Conservation (phyloP, 805 yeast genomes). For the Groenewaldozyma salmanticensis region DNA sequence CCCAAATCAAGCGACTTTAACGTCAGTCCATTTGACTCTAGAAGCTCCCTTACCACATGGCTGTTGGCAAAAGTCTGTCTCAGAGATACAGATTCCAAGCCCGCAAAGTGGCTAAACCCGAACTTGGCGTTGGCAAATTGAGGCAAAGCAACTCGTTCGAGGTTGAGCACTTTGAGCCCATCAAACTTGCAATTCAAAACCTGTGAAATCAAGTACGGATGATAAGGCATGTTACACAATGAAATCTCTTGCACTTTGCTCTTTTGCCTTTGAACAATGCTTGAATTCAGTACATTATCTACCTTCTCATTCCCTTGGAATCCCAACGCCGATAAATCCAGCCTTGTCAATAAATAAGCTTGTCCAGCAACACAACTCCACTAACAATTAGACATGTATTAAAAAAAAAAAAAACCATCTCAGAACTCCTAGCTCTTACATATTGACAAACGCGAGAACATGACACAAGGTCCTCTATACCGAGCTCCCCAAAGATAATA, state of each 20-base stretch:
- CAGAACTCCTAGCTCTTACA: neutral
- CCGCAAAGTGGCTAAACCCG: neutral
- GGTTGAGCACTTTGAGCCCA: neutral
- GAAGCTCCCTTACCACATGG: constrained; percentile 2
- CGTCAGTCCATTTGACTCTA: constrained; percentile 1
- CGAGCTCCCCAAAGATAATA: constrained; percentile 9
- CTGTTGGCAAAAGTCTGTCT: constrained; percentile 1
- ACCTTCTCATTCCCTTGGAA: neutral
- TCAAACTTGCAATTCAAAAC: neutral
- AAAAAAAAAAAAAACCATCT: neutral
- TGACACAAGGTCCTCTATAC: constrained; percentile 7
- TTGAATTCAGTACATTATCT: neutral
- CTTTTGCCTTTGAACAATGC: neutral
- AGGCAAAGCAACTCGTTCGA: neutral
- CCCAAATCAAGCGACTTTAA: constrained; percentile 8
- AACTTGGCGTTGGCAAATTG: neutral
- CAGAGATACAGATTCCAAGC: constrained; percentile 1
- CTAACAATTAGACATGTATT: neutral
- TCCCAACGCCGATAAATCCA: neutral
- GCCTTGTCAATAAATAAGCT: neutral
- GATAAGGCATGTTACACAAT: neutral
- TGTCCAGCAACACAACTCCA: neutral
- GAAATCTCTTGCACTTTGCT: neutral
- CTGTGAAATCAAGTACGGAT: neutral
- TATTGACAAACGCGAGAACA: constrained; percentile 1